Evolutionary conservation across 495 filamentous ascomycete genomes (phyloP).

Genomic region (Penicillium taxi): DNA sequence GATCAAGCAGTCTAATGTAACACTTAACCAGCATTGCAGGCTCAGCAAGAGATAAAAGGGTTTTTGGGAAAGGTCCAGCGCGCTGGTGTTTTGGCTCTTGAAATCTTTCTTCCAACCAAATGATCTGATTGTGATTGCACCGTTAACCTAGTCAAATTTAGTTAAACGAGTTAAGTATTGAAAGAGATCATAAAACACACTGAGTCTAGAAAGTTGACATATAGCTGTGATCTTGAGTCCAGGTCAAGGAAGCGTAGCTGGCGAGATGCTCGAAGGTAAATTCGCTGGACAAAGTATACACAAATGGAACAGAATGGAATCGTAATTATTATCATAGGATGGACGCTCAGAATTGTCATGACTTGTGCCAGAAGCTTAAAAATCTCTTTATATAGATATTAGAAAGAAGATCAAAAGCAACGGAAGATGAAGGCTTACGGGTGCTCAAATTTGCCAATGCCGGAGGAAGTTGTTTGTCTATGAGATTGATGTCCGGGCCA

Average conservation of each 20-base stretch:
- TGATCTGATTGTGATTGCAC: conserved; percentile 42
- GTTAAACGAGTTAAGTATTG: no score
- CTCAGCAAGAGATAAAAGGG: conserved; percentile 46
- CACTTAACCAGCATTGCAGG: conserved; percentile 45
- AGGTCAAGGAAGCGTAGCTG: conserved; percentile 19
- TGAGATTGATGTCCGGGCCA: conserved; percentile 34
- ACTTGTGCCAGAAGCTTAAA: conserved; percentile 21
- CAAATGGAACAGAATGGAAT: conserved; percentile 6
- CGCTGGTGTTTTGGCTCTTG: conserved; percentile 10
- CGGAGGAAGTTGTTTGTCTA: conserved; percentile 21
- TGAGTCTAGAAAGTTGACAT: conserved; percentile 40
- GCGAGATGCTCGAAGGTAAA: conserved; percentile 14
- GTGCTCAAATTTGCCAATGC: conserved; percentile 9
- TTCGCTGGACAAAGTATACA: conserved; percentile 12
- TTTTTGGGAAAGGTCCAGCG: conserved; percentile 15
- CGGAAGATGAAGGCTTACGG: conserved; percentile 12
- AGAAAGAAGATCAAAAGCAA: background rate
- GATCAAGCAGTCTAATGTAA: conserved; percentile 40
- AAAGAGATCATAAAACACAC: no score
- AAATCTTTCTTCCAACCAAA: conserved; percentile 34
- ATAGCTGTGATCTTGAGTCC: conserved; percentile 30
- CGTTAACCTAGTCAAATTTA: conserved; percentile 17
- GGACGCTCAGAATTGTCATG: conserved; percentile 20
- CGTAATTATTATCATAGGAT: conserved; percentile 4
- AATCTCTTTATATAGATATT: conserved; percentile 8